Evolutionary conservation across 495 filamentous ascomycete species (phyloP).

Genomic region (Penicillium simplicissimum): DNA sequence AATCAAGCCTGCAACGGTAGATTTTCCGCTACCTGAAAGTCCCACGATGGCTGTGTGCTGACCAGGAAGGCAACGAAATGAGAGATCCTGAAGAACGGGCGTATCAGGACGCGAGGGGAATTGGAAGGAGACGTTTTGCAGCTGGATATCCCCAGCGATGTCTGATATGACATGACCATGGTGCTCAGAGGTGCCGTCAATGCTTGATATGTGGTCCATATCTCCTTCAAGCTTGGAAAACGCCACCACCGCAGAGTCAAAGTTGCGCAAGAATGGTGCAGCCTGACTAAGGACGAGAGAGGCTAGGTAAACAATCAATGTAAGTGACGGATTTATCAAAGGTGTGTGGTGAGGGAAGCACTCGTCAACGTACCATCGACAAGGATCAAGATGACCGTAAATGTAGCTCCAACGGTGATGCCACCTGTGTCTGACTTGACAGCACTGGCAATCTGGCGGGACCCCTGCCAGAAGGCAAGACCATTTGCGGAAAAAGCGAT

Average conservation of each 20-base stretch:
- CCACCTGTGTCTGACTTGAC: constrained; percentile 33
- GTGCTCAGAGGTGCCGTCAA: constrained; percentile 44
- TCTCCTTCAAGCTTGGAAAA: constrained; percentile 48
- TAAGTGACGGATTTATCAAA: background rate
- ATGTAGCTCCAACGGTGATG: constrained; percentile 55
- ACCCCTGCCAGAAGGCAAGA: constrained; percentile 66
- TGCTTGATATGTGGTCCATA: constrained; percentile 51
- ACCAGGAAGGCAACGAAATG: constrained; percentile 40
- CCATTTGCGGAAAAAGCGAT: constrained; percentile 63
- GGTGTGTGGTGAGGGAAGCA: background rate
- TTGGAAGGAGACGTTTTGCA: constrained; percentile 54
- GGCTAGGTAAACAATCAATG: constrained; percentile 40
- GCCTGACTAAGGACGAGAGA: constrained; percentile 62
- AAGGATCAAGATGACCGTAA: constrained; percentile 64
- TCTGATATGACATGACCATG: constrained; percentile 32
- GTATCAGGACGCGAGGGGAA: constrained; percentile 61
- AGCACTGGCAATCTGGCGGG: constrained; percentile 48
- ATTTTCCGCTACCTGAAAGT: constrained; percentile 67
- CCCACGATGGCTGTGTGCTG: constrained; percentile 66
- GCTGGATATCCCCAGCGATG: constrained; percentile 41
- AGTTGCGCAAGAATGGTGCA: constrained; percentile 60
- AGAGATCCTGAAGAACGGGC: constrained; percentile 30
- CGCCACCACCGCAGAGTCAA: constrained; percentile 55
- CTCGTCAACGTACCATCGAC: constrained; percentile 49
- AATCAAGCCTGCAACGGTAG: constrained; percentile 58